Evolutionary conservation across 2,329 filamentous ascomycete genomes (phyloP).

Genomic region (Exophiala xenobiotica): DNA sequence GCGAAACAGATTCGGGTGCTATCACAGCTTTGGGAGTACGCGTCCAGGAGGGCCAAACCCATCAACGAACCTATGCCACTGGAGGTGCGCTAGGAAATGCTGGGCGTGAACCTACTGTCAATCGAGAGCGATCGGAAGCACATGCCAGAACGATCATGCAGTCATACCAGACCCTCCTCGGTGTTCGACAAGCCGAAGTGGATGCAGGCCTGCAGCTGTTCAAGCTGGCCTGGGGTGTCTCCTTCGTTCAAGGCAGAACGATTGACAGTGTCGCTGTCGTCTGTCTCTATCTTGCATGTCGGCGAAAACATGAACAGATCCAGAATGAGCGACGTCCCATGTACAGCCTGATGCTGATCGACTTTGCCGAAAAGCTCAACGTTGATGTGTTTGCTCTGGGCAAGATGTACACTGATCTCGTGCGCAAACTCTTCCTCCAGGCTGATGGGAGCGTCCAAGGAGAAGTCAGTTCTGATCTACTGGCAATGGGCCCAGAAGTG

Average conservation of each 20-base stretch:
- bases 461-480: constrained; percentile 17
- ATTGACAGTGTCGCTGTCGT: constrained; percentile 85
- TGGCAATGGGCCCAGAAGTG: constrained; percentile 62
- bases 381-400: constrained; percentile 93
- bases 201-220: constrained; percentile 63
- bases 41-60: constrained; percentile 80
- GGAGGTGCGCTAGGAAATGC: constrained; percentile 44
- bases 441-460: constrained; percentile 46
- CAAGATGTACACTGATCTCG: constrained; percentile 80
- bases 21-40: constrained; percentile 89
- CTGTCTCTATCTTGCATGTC: constrained; percentile 84
- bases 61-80: constrained; percentile 58
- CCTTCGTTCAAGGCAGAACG: constrained; percentile 82
- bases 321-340: constrained; percentile 53
- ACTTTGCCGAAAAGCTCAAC: constrained; percentile 70
- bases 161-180: constrained; percentile 61
- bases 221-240: constrained; percentile 70
- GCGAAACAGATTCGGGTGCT: constrained; percentile 79
- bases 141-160: constrained; percentile 51
- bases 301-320: constrained; percentile 39
- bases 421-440: constrained; percentile 56
- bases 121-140: constrained; percentile 29
- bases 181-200: constrained; percentile 61
- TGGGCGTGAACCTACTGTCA: constrained; percentile 36
- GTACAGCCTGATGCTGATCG: constrained; percentile 76